Conservation (phyloP, 345 rosid genomes). For the Lepidium didymum region DNA sequence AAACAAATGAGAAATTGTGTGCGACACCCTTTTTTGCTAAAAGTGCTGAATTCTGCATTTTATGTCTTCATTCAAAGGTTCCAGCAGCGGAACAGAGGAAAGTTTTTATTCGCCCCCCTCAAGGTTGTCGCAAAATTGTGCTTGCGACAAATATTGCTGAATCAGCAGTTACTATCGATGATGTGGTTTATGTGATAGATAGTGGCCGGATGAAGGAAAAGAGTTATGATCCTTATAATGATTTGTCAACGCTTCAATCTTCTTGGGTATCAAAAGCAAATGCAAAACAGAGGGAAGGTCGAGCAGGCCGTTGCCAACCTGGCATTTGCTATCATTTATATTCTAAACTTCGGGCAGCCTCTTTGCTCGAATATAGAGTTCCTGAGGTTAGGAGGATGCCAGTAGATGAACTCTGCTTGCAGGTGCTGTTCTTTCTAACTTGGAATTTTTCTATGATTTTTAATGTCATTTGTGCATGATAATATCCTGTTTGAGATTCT, state of each 20-base stretch:
- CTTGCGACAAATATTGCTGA: conserved; percentile 94
- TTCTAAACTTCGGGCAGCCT: conserved; percentile 69
- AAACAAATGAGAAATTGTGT: conserved; percentile 46
- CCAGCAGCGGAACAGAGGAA: conserved; percentile 75
- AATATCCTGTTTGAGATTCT: conserved; percentile 7
- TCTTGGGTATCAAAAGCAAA: conserved; percentile 96
- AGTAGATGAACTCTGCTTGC: conserved; percentile 91
- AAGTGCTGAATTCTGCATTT: conserved; percentile 46
- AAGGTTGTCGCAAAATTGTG: conserved; percentile 84
- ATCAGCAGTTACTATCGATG: conserved; percentile 89
- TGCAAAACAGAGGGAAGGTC: conserved; percentile 92
- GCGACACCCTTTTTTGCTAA: conserved; percentile 44
- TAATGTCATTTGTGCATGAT: not conserved
- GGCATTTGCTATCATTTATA: conserved; percentile 92
- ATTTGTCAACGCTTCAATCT: conserved; percentile 84
- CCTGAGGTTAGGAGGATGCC: conserved; percentile 96
- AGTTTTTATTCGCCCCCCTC: conserved; percentile 55
- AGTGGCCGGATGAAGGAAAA: conserved; percentile 97
- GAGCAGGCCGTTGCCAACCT: conserved; percentile 95
- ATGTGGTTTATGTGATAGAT: conserved; percentile 94
- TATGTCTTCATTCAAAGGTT: conserved; percentile 89
- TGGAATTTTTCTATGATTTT: not conserved
- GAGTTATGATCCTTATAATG: conserved; percentile 83
- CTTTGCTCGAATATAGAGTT: conserved; percentile 69
- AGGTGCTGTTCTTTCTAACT: conserved; percentile 37